A percentile compares a stretch with the other conserved stretches of the same genome.
phyloP scores from a whole-genome alignment of 768 basidiomycete genomes.

The Psilocybe cubensis region DNA sequence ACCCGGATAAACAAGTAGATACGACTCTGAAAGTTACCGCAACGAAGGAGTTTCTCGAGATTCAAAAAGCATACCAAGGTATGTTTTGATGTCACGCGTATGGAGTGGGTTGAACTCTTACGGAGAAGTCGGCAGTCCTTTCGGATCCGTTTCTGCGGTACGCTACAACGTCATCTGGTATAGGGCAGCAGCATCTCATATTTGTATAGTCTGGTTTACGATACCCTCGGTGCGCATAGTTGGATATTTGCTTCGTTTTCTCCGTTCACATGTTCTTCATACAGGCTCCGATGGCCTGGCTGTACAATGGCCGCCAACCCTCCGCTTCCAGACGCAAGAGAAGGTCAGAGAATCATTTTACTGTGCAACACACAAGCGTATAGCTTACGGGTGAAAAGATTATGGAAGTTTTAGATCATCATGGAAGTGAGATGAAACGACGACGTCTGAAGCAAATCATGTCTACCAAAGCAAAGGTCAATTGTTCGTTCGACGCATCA shows the following conservation, averaged over 20 bases:
- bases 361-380: neutral
- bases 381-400: slow-evolving; percentile 37
- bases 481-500: slow-evolving; percentile 51
- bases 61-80: slow-evolving; percentile 88
- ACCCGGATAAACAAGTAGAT: slow-evolving; percentile 83
- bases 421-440: slow-evolving; percentile 40
- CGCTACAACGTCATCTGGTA: slow-evolving; percentile 1
- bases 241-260: neutral
- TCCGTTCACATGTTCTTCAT: slow-evolving; percentile 31
- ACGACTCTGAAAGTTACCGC: slow-evolving; percentile 60
- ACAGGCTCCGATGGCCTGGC: slow-evolving; percentile 30
- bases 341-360: slow-evolving; percentile 39
- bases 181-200: slow-evolving; percentile 2
- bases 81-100: slow-evolving; percentile 16
- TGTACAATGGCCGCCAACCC: slow-evolving; percentile 45
- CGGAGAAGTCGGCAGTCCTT: slow-evolving; percentile 47
- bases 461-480: slow-evolving; percentile 47
- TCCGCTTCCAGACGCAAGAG: slow-evolving; percentile 46
- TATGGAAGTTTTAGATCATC: slow-evolving; percentile 42
- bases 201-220: slow-evolving; percentile 71
- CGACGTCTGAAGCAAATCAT: slow-evolving; percentile 41
- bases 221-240: slow-evolving; percentile 57
- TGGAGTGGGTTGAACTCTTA: neutral
- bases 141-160: slow-evolving; percentile 75
- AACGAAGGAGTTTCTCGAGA: slow-evolving; percentile 67